These are phyloP conservation scores for Ophiostoma angusticollis DNA, from an alignment of 2,329 filamentous ascomycete species.

Conservation along the genomic window DNA sequence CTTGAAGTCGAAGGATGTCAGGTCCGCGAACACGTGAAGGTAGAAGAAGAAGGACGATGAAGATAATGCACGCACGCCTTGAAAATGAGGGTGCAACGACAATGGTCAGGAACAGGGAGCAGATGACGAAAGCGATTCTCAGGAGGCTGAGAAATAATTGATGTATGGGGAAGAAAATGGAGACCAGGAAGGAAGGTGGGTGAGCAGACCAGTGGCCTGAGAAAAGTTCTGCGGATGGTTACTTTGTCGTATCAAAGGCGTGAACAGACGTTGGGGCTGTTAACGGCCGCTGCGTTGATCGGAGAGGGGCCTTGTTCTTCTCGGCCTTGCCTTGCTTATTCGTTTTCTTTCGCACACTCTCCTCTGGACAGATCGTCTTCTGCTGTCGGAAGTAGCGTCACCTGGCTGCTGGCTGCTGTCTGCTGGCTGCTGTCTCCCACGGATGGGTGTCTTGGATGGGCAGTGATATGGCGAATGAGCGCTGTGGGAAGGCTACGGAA, in stretches of 20 bases:
- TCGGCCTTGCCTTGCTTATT: no score
- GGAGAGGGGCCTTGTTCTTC: no score
- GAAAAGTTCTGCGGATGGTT: no score
- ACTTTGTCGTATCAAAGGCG: no score
- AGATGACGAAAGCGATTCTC: slow-evolving; percentile 1
- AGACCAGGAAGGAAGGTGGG: background rate
- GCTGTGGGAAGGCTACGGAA: slow-evolving; percentile 3
- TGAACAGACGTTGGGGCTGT: no score
- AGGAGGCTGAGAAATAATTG: background rate
- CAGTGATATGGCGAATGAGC: slow-evolving; percentile 6
- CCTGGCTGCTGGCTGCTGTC: no score
- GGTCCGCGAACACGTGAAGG: background rate
- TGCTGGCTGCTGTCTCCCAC: no score
- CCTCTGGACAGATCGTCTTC: no score
- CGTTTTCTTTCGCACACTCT: no score
- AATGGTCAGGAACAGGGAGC: background rate
- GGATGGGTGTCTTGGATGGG: background rate
- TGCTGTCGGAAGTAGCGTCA: no score
- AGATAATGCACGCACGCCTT: background rate
- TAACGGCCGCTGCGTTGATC: no score
- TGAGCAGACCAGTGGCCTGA: slow-evolving; percentile 12
- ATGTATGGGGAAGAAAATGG: slow-evolving; percentile 6
- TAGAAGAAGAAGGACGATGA: background rate
- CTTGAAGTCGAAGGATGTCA: slow-evolving; percentile 4
- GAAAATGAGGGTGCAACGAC: background rate